These are phyloP conservation scores for Hymenoscyphus salicellus DNA, from an alignment of 2,329 filamentous ascomycete species.

Conservation along the genomic window DNA sequence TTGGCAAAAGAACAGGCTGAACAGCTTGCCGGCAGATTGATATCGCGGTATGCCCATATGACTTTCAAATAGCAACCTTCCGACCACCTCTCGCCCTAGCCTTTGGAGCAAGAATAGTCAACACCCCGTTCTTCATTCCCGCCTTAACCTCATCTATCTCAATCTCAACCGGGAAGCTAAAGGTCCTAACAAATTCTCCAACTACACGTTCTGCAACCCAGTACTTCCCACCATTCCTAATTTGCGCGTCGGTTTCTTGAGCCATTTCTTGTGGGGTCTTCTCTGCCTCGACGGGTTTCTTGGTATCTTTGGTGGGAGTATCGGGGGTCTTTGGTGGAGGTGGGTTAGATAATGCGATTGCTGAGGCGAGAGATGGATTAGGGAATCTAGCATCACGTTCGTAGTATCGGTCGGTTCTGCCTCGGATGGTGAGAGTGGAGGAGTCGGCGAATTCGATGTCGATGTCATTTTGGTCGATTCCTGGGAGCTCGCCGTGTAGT, in stretches of 20 bases:
- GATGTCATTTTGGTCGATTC: conserved; percentile 70
- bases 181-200: conserved; percentile 65
- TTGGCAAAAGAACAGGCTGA: neutral
- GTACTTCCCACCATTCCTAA: conserved; percentile 48
- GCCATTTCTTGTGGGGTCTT: conserved; percentile 2
- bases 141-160: conserved; percentile 62
- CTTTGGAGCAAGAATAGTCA: conserved; percentile 66
- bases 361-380: neutral
- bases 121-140: conserved; percentile 61
- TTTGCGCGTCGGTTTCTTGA: neutral
- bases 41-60: neutral
- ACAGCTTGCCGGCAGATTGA: neutral
- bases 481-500: conserved; percentile 78
- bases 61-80: conserved; percentile 50
- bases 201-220: conserved; percentile 67
- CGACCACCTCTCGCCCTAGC: conserved; percentile 55
- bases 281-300: neutral
- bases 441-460: conserved; percentile 75
- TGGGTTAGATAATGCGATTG: neutral
- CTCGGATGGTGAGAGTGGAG: conserved; percentile 69
- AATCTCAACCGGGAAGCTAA: conserved; percentile 64
- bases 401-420: conserved; percentile 63
- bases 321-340: neutral
- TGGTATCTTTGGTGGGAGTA: neutral
- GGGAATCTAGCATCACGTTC: conserved; percentile 34